A percentile compares a stretch with the other conserved stretches of the same genome.
phyloP scores from a whole-genome alignment of 306 rosid species.

The Betula pendula region DNA sequence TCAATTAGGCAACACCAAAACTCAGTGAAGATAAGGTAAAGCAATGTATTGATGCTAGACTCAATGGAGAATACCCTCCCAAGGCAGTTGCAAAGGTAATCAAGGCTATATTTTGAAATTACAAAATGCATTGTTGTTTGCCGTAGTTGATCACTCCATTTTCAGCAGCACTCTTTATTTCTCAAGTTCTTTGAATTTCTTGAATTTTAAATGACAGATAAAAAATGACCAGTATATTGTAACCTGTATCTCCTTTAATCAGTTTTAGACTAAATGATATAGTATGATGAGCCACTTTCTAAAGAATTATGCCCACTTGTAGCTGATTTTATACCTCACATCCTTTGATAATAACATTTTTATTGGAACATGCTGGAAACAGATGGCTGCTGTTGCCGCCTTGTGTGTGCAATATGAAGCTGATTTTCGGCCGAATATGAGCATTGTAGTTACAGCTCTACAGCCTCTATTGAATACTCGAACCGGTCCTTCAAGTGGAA shows the following conservation, averaged over 20 bases:
- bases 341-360: constrained; percentile 2
- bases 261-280: neutral
- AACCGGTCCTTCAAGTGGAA: constrained; percentile 40
- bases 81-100: constrained; percentile 87
- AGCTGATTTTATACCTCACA: neutral
- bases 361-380: constrained; percentile 15
- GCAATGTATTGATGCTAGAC: constrained; percentile 71
- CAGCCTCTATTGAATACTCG: constrained; percentile 64
- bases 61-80: constrained; percentile 66
- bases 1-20: constrained; percentile 72
- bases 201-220: neutral
- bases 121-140: neutral
- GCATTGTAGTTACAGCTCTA: constrained; percentile 74
- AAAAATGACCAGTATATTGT: neutral
- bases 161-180: neutral
- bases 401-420: constrained; percentile 82
- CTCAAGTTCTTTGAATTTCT: neutral
- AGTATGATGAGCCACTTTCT: neutral
- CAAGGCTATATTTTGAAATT: constrained; percentile 10
- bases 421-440: constrained; percentile 73
- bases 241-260: neutral
- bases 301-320: neutral
- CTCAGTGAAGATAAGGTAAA: constrained; percentile 86
- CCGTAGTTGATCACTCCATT: neutral
- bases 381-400: constrained; percentile 88